These are phyloP conservation scores for Excoecaria agallocha DNA, from an alignment of 345 rosid species.

Conservation along the genomic window DNA sequence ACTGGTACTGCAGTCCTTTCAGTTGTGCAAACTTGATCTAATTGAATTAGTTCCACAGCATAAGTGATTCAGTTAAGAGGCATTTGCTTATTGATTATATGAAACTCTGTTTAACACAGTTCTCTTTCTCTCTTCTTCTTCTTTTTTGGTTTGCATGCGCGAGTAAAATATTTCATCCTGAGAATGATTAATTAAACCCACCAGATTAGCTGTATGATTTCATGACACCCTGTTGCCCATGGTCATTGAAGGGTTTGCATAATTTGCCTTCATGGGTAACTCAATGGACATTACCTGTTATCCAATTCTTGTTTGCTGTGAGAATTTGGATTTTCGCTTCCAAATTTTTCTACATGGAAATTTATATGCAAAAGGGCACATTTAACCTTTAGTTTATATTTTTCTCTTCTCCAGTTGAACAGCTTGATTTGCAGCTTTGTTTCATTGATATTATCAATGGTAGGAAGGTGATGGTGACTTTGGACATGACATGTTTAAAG, in stretches of 20 bases:
- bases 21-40: neutral
- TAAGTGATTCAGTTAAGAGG: no score
- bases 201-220: neutral
- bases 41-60: no score
- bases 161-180: neutral
- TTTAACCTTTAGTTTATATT: neutral
- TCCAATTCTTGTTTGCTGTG: neutral
- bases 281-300: neutral
- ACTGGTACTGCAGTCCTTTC: neutral
- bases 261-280: neutral
- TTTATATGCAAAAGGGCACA: neutral
- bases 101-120: no score
- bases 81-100: no score
- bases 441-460: conserved; percentile 46
- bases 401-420: conserved; percentile 48
- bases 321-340: neutral
- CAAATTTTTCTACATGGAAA: neutral
- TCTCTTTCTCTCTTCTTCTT: no score
- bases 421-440: conserved; percentile 65
- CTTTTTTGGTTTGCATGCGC: no score
- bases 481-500: conserved; percentile 65
- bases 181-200: neutral
- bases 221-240: no score
- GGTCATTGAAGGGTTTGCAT: neutral
- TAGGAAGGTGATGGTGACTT: conserved; percentile 47